phyloP scores from a whole-genome alignment of 768 basidiomycete genomes.

The Auricularia cornea region DNA sequence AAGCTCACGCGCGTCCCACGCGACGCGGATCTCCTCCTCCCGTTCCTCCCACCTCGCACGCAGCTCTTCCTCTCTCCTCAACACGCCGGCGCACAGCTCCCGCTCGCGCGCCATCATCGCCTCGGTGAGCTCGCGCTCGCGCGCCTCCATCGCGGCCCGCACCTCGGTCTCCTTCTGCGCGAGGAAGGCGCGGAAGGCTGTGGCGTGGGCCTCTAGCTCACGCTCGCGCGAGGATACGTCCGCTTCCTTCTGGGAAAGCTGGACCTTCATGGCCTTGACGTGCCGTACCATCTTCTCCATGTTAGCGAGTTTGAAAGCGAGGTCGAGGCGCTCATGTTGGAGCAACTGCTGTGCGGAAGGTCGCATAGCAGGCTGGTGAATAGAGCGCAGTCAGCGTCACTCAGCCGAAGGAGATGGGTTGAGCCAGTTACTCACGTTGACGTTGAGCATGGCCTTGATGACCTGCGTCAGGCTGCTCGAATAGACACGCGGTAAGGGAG shows the following conservation, averaged over 20 bases:
- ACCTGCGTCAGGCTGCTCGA: conserved; percentile 60
- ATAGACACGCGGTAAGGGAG: conserved; percentile 79
- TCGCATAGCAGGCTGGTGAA: conserved; percentile 68
- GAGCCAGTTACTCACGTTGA: conserved; percentile 48
- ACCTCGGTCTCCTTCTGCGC: conserved; percentile 31
- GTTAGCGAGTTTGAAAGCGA: conserved; percentile 47
- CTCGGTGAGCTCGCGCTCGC: conserved; percentile 62
- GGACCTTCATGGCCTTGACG: neutral
- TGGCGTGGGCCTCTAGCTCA: conserved; percentile 38
- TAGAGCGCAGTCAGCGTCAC: conserved; percentile 2
- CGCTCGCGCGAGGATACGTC: conserved; percentile 39
- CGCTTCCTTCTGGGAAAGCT: neutral
- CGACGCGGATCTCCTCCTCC: conserved; percentile 59
- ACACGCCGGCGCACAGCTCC: conserved; percentile 1
- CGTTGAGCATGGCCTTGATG: conserved; percentile 80
- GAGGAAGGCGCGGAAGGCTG: conserved; percentile 36
- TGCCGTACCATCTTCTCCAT: neutral
- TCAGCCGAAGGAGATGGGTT: neutral
- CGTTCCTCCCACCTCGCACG: conserved; percentile 22
- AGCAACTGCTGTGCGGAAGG: conserved; percentile 75
- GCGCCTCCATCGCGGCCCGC: conserved; percentile 48
- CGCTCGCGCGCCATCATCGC: conserved; percentile 36
- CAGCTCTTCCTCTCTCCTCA: conserved; percentile 2
- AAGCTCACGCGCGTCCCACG: conserved; percentile 47
- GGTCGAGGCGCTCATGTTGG: conserved; percentile 67